Evolutionary conservation across 2,329 filamentous ascomycete species (phyloP).

Genomic region (Hortaea sp.): DNA sequence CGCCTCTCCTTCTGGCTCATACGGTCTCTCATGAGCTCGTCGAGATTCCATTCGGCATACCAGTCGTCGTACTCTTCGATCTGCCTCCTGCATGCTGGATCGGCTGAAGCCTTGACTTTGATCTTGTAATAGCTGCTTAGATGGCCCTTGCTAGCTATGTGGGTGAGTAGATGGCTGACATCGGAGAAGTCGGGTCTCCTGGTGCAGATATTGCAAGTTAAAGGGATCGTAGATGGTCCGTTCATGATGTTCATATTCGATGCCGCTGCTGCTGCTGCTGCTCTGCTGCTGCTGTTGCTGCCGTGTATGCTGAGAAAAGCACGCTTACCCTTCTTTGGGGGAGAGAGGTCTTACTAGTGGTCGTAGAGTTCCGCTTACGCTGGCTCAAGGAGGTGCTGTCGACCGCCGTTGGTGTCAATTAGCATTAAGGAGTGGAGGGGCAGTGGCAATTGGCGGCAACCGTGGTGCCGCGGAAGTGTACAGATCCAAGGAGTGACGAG

Average conservation of each 20-base stretch:
- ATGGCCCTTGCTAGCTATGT: constrained; percentile 88
- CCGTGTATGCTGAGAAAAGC: neutral
- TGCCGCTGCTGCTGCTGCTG: neutral
- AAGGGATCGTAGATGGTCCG: constrained; percentile 31
- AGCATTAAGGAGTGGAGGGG: constrained; percentile 9
- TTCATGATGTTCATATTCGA: neutral
- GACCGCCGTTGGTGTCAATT: constrained; percentile 5
- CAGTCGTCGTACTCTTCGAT: constrained; percentile 65
- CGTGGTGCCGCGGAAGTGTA: neutral
- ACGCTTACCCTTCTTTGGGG: neutral
- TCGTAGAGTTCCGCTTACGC: neutral
- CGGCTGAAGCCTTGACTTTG: constrained; percentile 57
- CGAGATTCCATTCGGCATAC: constrained; percentile 64
- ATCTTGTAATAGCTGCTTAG: constrained; percentile 74
- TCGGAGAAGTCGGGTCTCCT: constrained; percentile 76
- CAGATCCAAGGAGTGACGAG: constrained; percentile 15
- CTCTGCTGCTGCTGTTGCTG: neutral
- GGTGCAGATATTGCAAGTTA: constrained; percentile 75
- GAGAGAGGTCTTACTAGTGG: neutral
- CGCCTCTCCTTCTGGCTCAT: constrained; percentile 62
- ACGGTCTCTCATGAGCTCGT: constrained; percentile 64
- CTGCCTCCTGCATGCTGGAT: constrained; percentile 45
- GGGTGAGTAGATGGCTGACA: constrained; percentile 81
- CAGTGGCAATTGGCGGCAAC: constrained; percentile 11
- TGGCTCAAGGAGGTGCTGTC: constrained; percentile 12